phyloP scores from a whole-genome alignment of 164 flowering plant species.

The Umbellularia californica region DNA sequence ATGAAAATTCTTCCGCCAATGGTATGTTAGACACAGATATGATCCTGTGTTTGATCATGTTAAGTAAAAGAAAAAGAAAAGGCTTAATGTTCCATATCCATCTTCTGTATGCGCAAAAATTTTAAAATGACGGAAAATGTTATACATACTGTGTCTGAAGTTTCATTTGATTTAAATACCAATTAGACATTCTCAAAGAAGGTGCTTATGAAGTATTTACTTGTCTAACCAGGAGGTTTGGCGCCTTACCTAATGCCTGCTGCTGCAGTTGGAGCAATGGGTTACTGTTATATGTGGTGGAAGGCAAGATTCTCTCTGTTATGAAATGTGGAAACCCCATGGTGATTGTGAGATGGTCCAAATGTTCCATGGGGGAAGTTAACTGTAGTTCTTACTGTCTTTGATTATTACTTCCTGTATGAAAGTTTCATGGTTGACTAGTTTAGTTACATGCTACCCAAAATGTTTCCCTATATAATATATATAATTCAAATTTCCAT shows the following conservation, averaged over 20 bases:
- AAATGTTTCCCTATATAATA: neutral
- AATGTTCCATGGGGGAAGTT: neutral
- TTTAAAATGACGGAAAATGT: too few relatives aligned
- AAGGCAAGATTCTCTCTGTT: slow-evolving; percentile 45
- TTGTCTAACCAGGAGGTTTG: slow-evolving; percentile 36
- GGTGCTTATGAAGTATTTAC: slow-evolving; percentile 3
- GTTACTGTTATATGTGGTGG: slow-evolving; percentile 97
- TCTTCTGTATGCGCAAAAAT: too few relatives aligned
- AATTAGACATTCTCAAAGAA: neutral
- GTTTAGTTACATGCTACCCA: neutral
- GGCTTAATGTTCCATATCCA: too few relatives aligned
- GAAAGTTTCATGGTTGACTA: neutral
- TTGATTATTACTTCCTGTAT: neutral
- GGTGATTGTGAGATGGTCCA: neutral
- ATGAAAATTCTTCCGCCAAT: slow-evolving; percentile 49
- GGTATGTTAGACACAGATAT: slow-evolving; percentile 28
- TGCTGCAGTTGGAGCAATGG: slow-evolving; percentile 90
- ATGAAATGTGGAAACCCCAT: neutral
- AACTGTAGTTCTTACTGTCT: neutral
- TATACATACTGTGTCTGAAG: too few relatives aligned
- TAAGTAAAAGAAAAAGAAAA: too few relatives aligned
- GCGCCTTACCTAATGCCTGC: slow-evolving; percentile 76
- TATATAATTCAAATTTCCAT: too few relatives aligned
- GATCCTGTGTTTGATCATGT: too few relatives aligned
- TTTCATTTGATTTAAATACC: neutral